phyloP scores from a whole-genome alignment of 1,139 yeast genomes.

The Pichia sp. region DNA sequence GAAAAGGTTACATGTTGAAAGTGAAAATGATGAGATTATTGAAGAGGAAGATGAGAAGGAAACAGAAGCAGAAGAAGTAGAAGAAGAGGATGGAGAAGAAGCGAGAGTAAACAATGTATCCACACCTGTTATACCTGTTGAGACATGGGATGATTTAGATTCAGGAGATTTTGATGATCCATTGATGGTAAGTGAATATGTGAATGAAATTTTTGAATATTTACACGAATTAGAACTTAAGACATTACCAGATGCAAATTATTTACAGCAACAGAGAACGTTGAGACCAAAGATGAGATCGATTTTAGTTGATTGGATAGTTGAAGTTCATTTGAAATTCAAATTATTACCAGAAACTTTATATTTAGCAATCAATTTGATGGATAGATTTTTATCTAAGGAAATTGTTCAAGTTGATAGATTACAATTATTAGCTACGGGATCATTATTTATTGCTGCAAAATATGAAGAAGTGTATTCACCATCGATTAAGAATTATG shows the following conservation, averaged over 20 bases:
- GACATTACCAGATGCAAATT: constrained; percentile 74
- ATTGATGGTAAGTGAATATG: constrained; percentile 91
- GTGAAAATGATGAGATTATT: constrained; percentile 5
- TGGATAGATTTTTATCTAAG: constrained; percentile 83
- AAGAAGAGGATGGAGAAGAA: neutral
- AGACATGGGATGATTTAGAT: constrained; percentile 81
- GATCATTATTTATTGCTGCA: constrained; percentile 86
- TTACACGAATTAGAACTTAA: constrained; percentile 65
- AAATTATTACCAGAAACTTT: constrained; percentile 86
- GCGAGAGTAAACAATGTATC: neutral
- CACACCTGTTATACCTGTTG: neutral
- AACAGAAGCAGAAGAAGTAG: neutral
- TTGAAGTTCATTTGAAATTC: constrained; percentile 84
- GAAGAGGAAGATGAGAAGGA: neutral
- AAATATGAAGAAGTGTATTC: constrained; percentile 93
- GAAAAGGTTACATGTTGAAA: constrained; percentile 30
- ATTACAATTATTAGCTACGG: constrained; percentile 84
- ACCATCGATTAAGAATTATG: constrained; percentile 83
- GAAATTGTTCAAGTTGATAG: constrained; percentile 78
- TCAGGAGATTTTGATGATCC: constrained; percentile 91
- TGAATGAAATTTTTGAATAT: constrained; percentile 76
- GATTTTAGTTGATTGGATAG: constrained; percentile 90
- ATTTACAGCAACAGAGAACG: constrained; percentile 67
- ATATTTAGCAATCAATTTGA: constrained; percentile 77
- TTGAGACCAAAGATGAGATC: constrained; percentile 83